Evolutionary conservation across 768 basidiomycete species (phyloP).

Genomic region (Mycena albidolilacea): DNA sequence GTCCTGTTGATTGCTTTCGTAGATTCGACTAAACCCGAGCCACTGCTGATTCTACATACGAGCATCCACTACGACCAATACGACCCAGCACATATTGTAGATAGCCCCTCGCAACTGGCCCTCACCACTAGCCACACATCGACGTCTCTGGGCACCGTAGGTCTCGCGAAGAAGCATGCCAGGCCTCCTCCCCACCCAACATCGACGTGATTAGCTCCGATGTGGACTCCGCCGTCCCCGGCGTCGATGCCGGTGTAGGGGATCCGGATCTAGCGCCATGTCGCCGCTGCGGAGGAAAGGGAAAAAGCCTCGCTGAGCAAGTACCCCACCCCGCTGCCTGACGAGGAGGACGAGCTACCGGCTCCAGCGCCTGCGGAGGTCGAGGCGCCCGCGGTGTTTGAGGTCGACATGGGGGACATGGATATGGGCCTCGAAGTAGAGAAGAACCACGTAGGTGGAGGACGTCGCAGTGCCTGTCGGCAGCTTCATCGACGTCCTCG

Average conservation of each 20-base stretch:
- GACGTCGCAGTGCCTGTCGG: neutral
- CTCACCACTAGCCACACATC: too few species aligned
- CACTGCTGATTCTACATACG: neutral
- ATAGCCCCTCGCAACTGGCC: neutral
- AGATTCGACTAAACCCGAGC: too few species aligned
- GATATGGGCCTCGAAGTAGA: too few species aligned
- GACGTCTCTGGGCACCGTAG: neutral
- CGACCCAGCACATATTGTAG: neutral
- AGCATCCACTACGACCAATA: too few species aligned
- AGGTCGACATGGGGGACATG: neutral
- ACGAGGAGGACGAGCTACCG: constrained; percentile 23
- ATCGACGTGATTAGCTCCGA: neutral
- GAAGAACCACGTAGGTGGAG: too few species aligned
- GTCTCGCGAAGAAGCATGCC: constrained; percentile 22
- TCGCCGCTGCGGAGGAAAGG: neutral
- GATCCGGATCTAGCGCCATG: neutral
- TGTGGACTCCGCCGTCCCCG: neutral
- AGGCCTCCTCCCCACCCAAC: neutral
- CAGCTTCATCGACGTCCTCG: too few species aligned
- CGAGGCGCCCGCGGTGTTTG: constrained; percentile 6
- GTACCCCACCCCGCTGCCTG: constrained; percentile 37
- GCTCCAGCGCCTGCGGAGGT: neutral
- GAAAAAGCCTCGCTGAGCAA: constrained; percentile 33
- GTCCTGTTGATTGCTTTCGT: neutral
- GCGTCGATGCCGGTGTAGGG: neutral